Base-by-base conservation (phyloP, 2,329 filamentous ascomycete species). In the Beauveria brongniartii region DNA sequence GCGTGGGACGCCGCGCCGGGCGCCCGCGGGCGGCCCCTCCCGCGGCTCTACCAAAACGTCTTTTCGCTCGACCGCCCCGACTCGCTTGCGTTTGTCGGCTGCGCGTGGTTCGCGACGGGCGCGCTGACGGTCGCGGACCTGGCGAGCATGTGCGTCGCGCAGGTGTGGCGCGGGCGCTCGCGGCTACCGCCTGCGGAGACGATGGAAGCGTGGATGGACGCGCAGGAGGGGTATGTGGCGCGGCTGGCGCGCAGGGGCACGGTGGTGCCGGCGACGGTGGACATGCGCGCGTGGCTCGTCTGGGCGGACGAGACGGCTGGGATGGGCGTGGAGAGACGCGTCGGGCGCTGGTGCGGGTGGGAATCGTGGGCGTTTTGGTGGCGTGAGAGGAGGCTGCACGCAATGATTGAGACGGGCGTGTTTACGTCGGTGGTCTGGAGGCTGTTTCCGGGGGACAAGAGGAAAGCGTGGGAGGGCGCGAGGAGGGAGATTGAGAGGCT, bases 51-150 rank as follows among this genome's bases (percentile, higher is more conserved):
- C 58, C 72, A 74, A 44, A 78, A 79, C 64, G 64, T 80, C 5
- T 77, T 81, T 63, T 77, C 78, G 1, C 70, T 77, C 0, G 67
- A 72, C 26, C 67, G 76, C 26, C 75, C 77, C 3, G 70, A 77
- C 10, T 77, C 75, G 9, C 70, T 81, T 5, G 80, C 76, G 0
- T 74, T 79, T 55, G 66, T 78, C 60, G 74, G 74, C 62, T 72
- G 72, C 57, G 67, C 70, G 8, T 70, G 71, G 7, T 71, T 74
- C 41, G 68, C 70, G 61, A 67, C 74, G 43, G 69, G 71, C 55
- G 72, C 70, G 59, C 74, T 63, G 18, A 69, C 71, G 14, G 67
- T 77, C 12, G 70, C 74, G 48, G 78, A 81, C 62, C 67, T 82
- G 41, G 72, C 72, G 5, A 69, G 72, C 47, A 79, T 78, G 77